A percentile compares a stretch with the other conserved stretches of the same genome.
phyloP scores from a whole-genome alignment of 164 flowering plant species.

The Piper betle region DNA sequence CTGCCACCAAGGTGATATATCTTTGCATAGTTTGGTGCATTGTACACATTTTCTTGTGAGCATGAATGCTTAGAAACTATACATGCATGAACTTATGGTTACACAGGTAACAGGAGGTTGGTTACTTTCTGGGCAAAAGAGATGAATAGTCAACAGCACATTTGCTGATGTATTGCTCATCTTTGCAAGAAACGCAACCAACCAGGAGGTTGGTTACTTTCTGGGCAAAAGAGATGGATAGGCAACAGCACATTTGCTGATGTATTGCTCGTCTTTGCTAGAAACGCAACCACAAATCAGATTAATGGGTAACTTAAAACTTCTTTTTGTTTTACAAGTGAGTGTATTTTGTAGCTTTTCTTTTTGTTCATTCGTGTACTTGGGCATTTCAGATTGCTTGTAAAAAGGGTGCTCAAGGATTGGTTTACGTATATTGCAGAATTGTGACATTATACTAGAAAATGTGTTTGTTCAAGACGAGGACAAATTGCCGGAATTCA shows the following conservation, averaged over 20 bases:
- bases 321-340: not conserved
- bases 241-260: conserved; percentile 97
- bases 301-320: conserved; percentile 60
- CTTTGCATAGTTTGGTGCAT: too few relatives aligned
- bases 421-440: too few relatives aligned
- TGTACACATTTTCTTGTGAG: too few relatives aligned
- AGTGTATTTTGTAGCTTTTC: too few relatives aligned
- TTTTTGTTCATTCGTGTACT: not conserved
- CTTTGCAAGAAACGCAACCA: conserved; percentile 69
- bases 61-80: too few relatives aligned
- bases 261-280: conserved; percentile 68
- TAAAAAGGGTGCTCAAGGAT: conserved; percentile 72
- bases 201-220: conserved; percentile 85
- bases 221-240: conserved; percentile 97
- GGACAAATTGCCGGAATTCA: conserved; percentile 72
- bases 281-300: conserved; percentile 69
- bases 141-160: conserved; percentile 24
- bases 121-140: conserved; percentile 81
- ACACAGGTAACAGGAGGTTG: conserved; percentile 30
- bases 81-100: too few relatives aligned
- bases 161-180: conserved; percentile 85
- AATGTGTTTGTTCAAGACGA: conserved; percentile 94
- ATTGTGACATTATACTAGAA: conserved; percentile 23
- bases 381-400: conserved; percentile 44
- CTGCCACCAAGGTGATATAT: too few relatives aligned